Conservation (phyloP, 306 rosid species). For the Malus sylvestris region DNA sequence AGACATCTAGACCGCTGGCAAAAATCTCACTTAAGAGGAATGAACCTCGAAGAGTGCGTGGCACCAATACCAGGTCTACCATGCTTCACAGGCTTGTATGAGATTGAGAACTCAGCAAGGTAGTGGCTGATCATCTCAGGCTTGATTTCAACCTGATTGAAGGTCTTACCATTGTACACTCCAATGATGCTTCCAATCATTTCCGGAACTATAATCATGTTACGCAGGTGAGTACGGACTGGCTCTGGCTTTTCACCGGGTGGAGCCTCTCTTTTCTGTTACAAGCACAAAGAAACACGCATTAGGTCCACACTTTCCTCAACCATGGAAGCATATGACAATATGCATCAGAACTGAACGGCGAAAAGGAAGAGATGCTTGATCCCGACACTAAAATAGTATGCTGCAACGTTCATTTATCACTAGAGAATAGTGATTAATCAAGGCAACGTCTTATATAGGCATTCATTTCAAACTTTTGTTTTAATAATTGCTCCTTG, state of each 20-base stretch:
- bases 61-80: slow-evolving; percentile 99
- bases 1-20: slow-evolving; percentile 10
- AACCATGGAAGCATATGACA: neutral
- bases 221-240: slow-evolving; percentile 83
- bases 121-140: slow-evolving; percentile 95
- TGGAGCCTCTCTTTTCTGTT: slow-evolving; percentile 88
- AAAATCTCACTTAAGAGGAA: slow-evolving; percentile 76
- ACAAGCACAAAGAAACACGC: neutral
- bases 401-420: neutral
- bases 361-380: neutral
- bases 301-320: neutral
- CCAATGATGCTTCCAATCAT: slow-evolving; percentile 91
- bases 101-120: slow-evolving; percentile 89
- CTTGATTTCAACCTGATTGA: slow-evolving; percentile 88
- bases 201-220: slow-evolving; percentile 88
- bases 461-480: no score
- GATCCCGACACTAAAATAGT: neutral
- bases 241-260: slow-evolving; percentile 92
- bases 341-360: neutral
- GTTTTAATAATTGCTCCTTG: no score
- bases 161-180: slow-evolving; percentile 91
- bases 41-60: slow-evolving; percentile 95
- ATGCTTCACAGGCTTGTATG: slow-evolving; percentile 95
- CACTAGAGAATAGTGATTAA: neutral
- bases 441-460: no score